Percentiles rank a stretch among this genome's conserved stretches.
Conservation (phyloP, 805 yeast species). For the Pichia ethanolica region DNA sequence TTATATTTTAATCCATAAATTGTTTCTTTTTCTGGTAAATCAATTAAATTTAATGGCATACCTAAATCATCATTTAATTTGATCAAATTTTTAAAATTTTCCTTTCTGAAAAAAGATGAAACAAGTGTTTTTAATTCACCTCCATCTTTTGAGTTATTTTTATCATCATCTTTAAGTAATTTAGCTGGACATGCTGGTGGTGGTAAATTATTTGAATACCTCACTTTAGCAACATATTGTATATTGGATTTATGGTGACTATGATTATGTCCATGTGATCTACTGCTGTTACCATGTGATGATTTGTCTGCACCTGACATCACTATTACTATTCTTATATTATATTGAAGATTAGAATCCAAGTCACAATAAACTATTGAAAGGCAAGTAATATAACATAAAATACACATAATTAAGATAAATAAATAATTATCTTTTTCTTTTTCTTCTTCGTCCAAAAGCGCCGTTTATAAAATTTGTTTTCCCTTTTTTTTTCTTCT, state of each 20-base stretch:
- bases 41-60: conserved; percentile 63
- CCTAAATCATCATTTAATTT: conserved; percentile 60
- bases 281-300: background rate
- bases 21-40: conserved; percentile 44
- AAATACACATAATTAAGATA: no score
- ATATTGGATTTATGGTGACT: conserved; percentile 8
- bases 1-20: conserved; percentile 13
- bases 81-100: conserved; percentile 58
- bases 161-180: conserved; percentile 40
- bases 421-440: no score
- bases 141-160: conserved; percentile 25
- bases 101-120: conserved; percentile 66
- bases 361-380: no score
- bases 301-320: conserved; percentile 3
- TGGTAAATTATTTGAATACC: conserved; percentile 83
- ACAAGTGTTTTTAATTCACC: conserved; percentile 49
- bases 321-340: background rate
- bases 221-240: conserved; percentile 62
- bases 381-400: no score
- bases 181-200: conserved; percentile 92
- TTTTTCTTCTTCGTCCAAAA: no score
- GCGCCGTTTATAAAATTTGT: no score
- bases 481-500: no score
- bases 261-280: background rate
- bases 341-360: no score